A percentile compares a stretch with the other conserved stretches of the same genome.
Conservation (phyloP, 179 eudicot genomes). For the Kewa caespitosa region DNA sequence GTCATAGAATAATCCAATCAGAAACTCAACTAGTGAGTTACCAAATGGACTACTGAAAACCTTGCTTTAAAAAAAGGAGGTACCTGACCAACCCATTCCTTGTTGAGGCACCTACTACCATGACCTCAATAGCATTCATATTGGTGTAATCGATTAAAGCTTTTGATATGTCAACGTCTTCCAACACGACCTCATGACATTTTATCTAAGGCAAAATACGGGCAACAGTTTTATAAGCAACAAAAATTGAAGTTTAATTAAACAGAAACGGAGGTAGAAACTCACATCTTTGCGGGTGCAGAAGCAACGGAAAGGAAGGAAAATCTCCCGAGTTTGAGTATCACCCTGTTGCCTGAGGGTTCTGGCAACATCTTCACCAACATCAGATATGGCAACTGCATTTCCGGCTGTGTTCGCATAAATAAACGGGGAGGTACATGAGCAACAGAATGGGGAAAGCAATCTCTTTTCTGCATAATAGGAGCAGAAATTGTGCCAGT, state of each 20-base stretch:
- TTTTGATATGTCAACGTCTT: conserved; percentile 31
- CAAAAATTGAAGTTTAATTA: background rate
- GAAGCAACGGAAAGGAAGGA: conserved; percentile 50
- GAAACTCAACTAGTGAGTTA: too few relatives aligned
- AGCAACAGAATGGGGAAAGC: background rate
- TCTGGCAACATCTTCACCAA: conserved; percentile 19
- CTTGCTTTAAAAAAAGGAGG: background rate
- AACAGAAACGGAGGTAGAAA: background rate
- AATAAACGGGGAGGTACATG: background rate
- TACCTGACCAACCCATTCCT: conserved; percentile 35
- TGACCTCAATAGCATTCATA: conserved; percentile 22
- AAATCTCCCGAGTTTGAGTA: conserved; percentile 29
- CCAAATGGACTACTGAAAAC: too few relatives aligned
- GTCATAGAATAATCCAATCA: too few relatives aligned
- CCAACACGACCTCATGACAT: conserved; percentile 27
- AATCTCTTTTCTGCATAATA: background rate
- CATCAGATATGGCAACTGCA: conserved; percentile 14
- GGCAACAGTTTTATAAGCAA: background rate
- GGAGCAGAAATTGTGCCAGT: background rate
- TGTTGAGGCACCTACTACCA: conserved; percentile 34
- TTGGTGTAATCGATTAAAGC: conserved; percentile 26
- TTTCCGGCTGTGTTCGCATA: conserved; percentile 12
- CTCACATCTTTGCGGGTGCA: conserved; percentile 44
- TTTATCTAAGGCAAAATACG: conserved; percentile 18
- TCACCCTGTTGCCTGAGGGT: conserved; percentile 16